phyloP scores from a whole-genome alignment of 768 basidiomycete species.

The Strobilomyces confusus region DNA sequence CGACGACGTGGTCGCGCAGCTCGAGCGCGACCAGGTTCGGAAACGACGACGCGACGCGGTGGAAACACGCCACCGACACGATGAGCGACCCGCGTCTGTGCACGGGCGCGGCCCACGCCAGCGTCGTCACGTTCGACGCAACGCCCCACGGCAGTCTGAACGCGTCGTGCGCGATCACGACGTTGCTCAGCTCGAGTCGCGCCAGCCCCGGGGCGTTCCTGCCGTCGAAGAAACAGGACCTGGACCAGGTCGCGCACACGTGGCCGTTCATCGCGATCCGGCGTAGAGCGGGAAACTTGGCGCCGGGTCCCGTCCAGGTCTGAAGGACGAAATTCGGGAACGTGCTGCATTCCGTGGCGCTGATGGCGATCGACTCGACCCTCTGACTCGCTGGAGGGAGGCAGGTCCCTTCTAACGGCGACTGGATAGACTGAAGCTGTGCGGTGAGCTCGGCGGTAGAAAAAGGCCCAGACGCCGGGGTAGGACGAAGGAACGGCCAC shows the following conservation, averaged over 20 bases:
- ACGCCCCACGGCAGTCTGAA: slow-evolving; percentile 9
- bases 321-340: slow-evolving; percentile 19
- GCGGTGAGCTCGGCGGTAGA: slow-evolving; percentile 14
- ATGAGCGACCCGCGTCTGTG: slow-evolving; percentile 7
- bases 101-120: slow-evolving; percentile 19
- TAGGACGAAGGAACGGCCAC: slow-evolving; percentile 17
- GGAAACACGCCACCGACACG: slow-evolving; percentile 15
- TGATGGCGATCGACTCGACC: slow-evolving; percentile 14
- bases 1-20: slow-evolving; percentile 12
- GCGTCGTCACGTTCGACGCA: slow-evolving; percentile 17
- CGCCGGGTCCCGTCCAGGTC: slow-evolving; percentile 12
- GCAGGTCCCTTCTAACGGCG: not conserved
- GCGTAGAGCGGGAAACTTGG: slow-evolving; percentile 12
- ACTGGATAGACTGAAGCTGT: slow-evolving; percentile 17
- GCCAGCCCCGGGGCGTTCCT: slow-evolving; percentile 12
- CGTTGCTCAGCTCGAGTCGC: slow-evolving; percentile 16
- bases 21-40: slow-evolving; percentile 19
- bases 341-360: slow-evolving; percentile 13
- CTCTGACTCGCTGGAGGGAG: slow-evolving; percentile 6
- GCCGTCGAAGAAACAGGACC: slow-evolving; percentile 17
- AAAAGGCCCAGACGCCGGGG: slow-evolving; percentile 1
- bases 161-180: slow-evolving; percentile 10
- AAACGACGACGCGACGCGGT: slow-evolving; percentile 19
- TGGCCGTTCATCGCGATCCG: slow-evolving; percentile 12
- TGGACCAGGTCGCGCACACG: slow-evolving; percentile 17